Evolutionary conservation across 2,329 filamentous ascomycete species (phyloP), one percentile per base, ranked within the genome.

Genomic region (Phyllosticta paracitricarpa): DNA sequence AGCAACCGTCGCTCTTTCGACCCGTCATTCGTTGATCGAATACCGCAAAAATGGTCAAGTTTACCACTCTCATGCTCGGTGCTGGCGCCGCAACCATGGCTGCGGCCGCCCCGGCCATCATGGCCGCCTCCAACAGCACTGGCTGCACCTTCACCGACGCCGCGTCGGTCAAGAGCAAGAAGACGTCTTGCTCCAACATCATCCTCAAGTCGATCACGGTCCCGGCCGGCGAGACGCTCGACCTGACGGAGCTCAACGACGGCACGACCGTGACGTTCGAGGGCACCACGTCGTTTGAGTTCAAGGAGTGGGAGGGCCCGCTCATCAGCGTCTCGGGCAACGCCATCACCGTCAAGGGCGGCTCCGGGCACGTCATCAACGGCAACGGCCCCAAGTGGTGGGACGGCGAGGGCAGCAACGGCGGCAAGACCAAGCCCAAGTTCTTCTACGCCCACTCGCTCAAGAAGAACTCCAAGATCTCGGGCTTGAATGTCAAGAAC

Each of bases 231-330:
- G 59, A 61, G 59, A 85, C 83, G 3, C 78, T 87, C 2, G 82
- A 86, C 67, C 69, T 87, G 63, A 83, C 82, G 12, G 73, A 75
- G 19, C 75, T 85, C 51, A 76, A 76, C 1, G 68, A 72, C 22
- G 52, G 54, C 53, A 63, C 62, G 55, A 80, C 82, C 35, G 59
- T 60, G 58, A 61, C 28, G 24, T 63, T 63, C 59, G 26, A 63
- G 55, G 62, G 62, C 28, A 40, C 54, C 14, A 63, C 62, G 22
- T 74, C 71, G 0, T 77, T 76, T 58, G 74, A 68, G 8, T 75
- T 74, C 62, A 73, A 72, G n/a, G 69, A 75, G 53, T 68, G 69
- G 14, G 72, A 76, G 63, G 75, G 73, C 65, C 69, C 71, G 51
- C 70, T 75, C 3, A 75, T 76, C 56, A 66, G 68, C 51, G 69